Conservation (phyloP, 306 rosid genomes). For the Boehmeria nivea region DNA sequence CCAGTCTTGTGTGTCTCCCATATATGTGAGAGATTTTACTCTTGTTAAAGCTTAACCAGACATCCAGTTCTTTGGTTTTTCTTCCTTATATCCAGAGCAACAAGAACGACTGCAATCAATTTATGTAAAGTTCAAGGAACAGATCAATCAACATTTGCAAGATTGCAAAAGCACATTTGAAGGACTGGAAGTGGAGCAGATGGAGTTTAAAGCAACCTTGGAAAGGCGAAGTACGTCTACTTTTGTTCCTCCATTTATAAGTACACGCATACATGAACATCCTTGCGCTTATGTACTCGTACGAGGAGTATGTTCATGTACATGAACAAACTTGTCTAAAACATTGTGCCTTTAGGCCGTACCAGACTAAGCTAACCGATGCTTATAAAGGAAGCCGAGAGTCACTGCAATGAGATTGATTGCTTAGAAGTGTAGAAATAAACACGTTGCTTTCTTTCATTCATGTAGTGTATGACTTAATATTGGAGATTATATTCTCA, state of each 20-base stretch:
- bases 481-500: too few species aligned
- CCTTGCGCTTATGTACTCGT: too few species aligned
- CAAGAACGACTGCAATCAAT: constrained; percentile 62
- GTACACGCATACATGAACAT: too few species aligned
- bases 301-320: too few species aligned
- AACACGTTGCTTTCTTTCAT: too few species aligned
- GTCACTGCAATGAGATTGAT: not conserved
- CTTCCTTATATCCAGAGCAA: constrained; percentile 45
- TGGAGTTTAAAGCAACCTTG: constrained; percentile 62
- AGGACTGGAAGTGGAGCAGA: constrained; percentile 61
- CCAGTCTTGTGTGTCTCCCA: not conserved
- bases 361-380: not conserved
- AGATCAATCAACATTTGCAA: constrained; percentile 70
- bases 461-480: too few species aligned
- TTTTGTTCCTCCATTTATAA: constrained; percentile 17
- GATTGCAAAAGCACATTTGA: constrained; percentile 63
- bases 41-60: constrained; percentile 10
- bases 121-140: constrained; percentile 71
- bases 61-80: not conserved
- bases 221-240: constrained; percentile 69
- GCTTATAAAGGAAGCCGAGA: not conserved
- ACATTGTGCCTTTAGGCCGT: not conserved
- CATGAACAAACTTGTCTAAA: not conserved
- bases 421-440: too few species aligned
- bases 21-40: constrained; percentile 1